Evolutionary conservation across 139 green algal genomes (phyloP), one percentile per base, ranked within the genome.

Genomic region (Asterochloris erici): DNA sequence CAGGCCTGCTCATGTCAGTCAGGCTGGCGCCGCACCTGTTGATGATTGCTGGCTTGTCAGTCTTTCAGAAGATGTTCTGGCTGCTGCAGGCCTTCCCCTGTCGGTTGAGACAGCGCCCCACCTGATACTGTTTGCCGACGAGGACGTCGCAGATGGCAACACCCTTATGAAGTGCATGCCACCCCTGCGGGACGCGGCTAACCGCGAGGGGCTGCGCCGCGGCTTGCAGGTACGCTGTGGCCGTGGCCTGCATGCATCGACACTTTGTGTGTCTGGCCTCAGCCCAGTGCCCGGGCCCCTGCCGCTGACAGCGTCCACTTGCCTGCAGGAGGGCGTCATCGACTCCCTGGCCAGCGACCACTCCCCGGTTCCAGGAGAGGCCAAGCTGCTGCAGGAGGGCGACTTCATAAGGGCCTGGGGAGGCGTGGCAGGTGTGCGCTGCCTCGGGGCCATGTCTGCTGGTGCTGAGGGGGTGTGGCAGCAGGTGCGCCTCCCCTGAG

Each of bases 321-420:
- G 19, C 38, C 11, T 23, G 78, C 70, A 84, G 64, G 70, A 84
- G 0, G 93, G 92, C n/a, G 63, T 62, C 4, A 91, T 98, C n/a
- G 84, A 92, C 77, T 78, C 91, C 12, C 29, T 99, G 47, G 90
- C 87, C 24, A 95, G 89, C 14, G 96, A 99, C 89, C 96, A 99
- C 89, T 98, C 96, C 0, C 96, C 96, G 4, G 86, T 93, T 9
- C 89, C 91, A 11, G 84, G 91, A 0, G 82, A 74, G 0, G 69
- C 97, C 27, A 99, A 99, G 86, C 70, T 90, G 66, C 68, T 94
- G 9, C 91, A 98, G 19, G 80, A 81, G 9, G 95, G 97, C 1
- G 82, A 98, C 90, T 99, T 99, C 81, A 29, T 95, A 14, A 84
- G 87, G 12, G 94, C 97, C 10, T 99, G 96, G 96, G 96, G 96